Percentiles rank a stretch among this genome's conserved stretches.
Evolutionary conservation across 768 basidiomycete genomes (phyloP).

Genomic region (Myochromella boudieri): DNA sequence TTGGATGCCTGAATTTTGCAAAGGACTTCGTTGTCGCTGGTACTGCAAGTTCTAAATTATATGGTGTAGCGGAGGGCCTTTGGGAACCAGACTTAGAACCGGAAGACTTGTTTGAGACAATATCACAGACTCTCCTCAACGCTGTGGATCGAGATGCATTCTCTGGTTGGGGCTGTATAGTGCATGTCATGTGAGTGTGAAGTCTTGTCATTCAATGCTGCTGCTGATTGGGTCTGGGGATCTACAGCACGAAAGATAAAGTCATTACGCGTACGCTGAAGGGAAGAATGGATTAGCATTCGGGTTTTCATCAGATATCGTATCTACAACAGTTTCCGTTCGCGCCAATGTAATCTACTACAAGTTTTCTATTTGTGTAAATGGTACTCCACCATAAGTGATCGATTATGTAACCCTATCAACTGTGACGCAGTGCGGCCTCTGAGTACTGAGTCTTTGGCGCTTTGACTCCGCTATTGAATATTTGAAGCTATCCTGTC

Average conservation of each 20-base stretch:
- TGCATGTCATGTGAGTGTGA: slow-evolving; percentile 86
- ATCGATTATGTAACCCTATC: too few relatives aligned
- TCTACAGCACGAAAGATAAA: slow-evolving; percentile 63
- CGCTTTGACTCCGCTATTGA: too few relatives aligned
- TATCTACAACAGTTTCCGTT: not conserved
- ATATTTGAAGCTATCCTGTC: not conserved
- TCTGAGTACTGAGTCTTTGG: too few relatives aligned
- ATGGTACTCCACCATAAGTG: too few relatives aligned
- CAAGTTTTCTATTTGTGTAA: too few relatives aligned
- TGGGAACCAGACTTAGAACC: slow-evolving; percentile 98
- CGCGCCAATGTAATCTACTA: too few relatives aligned
- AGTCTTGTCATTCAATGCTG: not conserved
- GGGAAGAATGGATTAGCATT: slow-evolving; percentile 82
- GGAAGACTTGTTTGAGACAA: slow-evolving; percentile 98
- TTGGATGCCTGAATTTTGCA: slow-evolving; percentile 90
- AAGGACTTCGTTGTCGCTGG: slow-evolving; percentile 98
- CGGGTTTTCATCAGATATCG: not conserved
- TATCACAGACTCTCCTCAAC: slow-evolving; percentile 93
- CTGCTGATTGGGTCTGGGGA: slow-evolving; percentile 8
- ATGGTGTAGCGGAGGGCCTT: slow-evolving; percentile 95
- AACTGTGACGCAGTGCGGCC: too few relatives aligned
- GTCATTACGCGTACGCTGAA: slow-evolving; percentile 85
- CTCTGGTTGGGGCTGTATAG: slow-evolving; percentile 95
- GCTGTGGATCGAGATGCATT: slow-evolving; percentile 95
- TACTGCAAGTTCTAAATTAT: slow-evolving; percentile 88